Base-by-base conservation (phyloP, 1,139 yeast genomes). In the Yarrowia galli region DNA sequence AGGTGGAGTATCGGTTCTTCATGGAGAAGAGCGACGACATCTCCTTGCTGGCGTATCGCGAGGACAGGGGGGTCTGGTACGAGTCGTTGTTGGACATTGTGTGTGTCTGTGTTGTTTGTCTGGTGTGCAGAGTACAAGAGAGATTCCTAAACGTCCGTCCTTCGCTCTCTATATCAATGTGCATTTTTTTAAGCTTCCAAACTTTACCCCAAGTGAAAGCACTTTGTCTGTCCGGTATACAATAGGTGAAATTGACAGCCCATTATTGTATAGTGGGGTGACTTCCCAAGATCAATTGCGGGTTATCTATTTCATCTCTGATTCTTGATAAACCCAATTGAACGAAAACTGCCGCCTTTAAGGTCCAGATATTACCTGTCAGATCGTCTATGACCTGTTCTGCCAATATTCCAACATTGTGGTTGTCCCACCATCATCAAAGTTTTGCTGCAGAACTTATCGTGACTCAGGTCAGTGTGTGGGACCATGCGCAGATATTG, bases 31-130 rank as follows among this genome's bases (percentile, higher is more conserved):
- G 84, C 74, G 85, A 84, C 71, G 97, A 89, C 99, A 95, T 95
- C 82, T 95, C 99, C 78, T 90, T 93, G 72, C 97, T 91, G 68
- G 99, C 99, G 83, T 95, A 95, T 82, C 99, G 89, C 69, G 98
- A 90, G 69, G 98, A 92, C 73, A 95, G 83, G 63, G 99, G 99
- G 36, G 98, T 93, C 68, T 92, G 80, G 81, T 95, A 95, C 48
- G 76, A 72, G 71, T 77, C 79, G 76, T 76, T 74, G 60, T 71
- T 72, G 53, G 74, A 73, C 43, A 43, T 65, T n/a, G 63, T 32
- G 32, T 22, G 60, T 28, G 32, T 28, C 10, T 28, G 4, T 28
- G 53, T 51, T 42, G 43, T 51, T 38, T 51, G 49, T 32, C n/a
- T 51, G 48, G 48, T 25, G 45, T n/a, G 23, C 22, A 25, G 51